These are phyloP conservation scores for Tulasnella sp. DNA, from an alignment of 768 basidiomycete species.

Conservation along the genomic window DNA sequence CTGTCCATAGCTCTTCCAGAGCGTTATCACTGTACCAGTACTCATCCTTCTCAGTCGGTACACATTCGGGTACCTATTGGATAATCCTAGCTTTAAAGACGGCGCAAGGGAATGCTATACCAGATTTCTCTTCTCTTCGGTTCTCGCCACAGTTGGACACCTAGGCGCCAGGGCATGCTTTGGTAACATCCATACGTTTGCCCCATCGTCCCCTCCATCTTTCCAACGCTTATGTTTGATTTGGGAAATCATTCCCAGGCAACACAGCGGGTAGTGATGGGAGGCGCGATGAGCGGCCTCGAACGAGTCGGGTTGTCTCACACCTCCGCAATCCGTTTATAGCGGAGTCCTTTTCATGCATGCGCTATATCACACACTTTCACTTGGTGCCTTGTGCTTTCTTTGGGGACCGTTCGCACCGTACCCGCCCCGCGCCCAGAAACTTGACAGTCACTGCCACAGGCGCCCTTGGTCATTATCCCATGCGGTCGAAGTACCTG, in stretches of 20 bases:
- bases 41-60: background rate
- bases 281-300: background rate
- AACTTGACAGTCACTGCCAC: background rate
- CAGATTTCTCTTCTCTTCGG: background rate
- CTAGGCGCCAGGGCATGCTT: conserved; percentile 1
- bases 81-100: background rate
- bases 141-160: background rate
- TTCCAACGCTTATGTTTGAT: conserved; percentile 1
- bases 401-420: background rate
- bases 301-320: background rate
- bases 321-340: conserved; percentile 1
- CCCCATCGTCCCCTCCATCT: background rate
- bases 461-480: background rate
- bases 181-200: background rate
- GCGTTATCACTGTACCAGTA: background rate
- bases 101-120: background rate
- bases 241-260: background rate
- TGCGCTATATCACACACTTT: background rate
- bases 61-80: background rate
- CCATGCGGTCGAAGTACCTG: background rate
- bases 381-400: background rate
- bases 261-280: background rate
- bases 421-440: background rate
- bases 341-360: background rate
- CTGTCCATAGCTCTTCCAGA: background rate